Conservation (phyloP, 805 yeast species). For the Cyberlindnera mrakii region DNA sequence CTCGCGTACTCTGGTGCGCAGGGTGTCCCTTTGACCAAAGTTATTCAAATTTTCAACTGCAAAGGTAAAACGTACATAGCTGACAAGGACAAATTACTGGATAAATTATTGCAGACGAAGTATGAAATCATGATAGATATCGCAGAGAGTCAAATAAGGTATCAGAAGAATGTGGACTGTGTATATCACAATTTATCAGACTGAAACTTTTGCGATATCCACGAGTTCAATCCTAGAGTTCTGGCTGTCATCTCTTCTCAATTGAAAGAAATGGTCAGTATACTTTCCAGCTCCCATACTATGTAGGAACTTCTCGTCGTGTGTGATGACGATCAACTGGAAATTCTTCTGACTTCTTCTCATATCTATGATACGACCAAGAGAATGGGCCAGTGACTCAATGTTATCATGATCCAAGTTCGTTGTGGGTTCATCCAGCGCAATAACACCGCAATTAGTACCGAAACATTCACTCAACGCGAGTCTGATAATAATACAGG, state of each 20-base stretch:
- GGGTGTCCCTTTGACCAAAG: conserved; percentile 7
- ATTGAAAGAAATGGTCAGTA: conserved; percentile 81
- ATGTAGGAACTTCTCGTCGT: conserved; percentile 84
- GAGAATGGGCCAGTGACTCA: conserved; percentile 77
- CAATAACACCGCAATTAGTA: conserved; percentile 88
- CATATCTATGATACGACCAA: conserved; percentile 66
- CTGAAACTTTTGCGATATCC: conserved; percentile 33
- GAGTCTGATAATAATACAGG: conserved; percentile 83
- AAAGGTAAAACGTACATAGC: not conserved
- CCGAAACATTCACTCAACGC: conserved; percentile 97
- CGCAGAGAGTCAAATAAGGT: conserved; percentile 29
- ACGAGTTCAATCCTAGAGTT: conserved; percentile 68
- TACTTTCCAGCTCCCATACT: conserved; percentile 81
- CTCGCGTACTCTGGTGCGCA: conserved; percentile 15
- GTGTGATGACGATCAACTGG: conserved; percentile 93
- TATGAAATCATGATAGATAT: conserved; percentile 27
- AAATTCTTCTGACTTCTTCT: conserved; percentile 79
- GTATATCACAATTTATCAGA: not conserved
- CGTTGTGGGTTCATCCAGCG: conserved; percentile 97
- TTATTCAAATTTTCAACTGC: conserved; percentile 9
- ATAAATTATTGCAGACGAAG: conserved; percentile 19
- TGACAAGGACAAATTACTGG: conserved; percentile 4
- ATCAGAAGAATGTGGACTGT: conserved; percentile 21
- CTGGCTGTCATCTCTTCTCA: conserved; percentile 75
- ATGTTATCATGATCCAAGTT: conserved; percentile 87